Base-by-base conservation (phyloP, 805 yeast genomes). In the Komagataella mondaviorum region DNA sequence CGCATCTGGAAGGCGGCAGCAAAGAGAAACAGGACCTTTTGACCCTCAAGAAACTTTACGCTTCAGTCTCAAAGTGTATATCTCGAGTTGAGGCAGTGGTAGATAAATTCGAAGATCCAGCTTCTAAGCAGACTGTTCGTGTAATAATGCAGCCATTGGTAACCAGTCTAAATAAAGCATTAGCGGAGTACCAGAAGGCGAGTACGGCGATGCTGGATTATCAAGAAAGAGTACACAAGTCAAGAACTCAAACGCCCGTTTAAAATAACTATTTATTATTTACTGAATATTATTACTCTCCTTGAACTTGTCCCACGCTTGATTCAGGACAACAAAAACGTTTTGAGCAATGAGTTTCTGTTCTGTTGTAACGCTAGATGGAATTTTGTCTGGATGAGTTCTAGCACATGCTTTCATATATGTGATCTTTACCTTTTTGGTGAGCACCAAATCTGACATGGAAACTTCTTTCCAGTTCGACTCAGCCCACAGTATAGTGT, bases 271-370 rank as follows among this genome's bases (percentile, higher is more conserved):
- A 16, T 43, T 17, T 12, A 39, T 16, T 23, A 45, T 16, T 12
- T 16, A 22, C 23, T 24, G 24, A 49, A 39, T 63, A 24, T 68
- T 70, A 61, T 85, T 85, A 52, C 76, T 76, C 45, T 63, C 68
- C 59, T 83, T 85, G 64, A 88, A 89, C 18, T 64, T 67, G 57
- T 88, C 97, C 98, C 99, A 93, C 2, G 97, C 89, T 57, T 80
- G 77, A 64, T 89, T 91, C 55, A 93, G 70, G 0, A 81, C 73
- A 45, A 89, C 85, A 62, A 93, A 93, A 0, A 91, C 91, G 22
- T 80, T 81, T 58, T 90, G 91, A 14, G 97, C 93, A 48, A 91
- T 73, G 83, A 91, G 77, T 62, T 84, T 83, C 52, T 79, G 78
- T 59, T 88, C 95, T 5, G 81, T 70, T 6, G 81, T 69, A 1